Base-by-base conservation (phyloP, 768 basidiomycete genomes). In the Tubosaeta brunneosetosa region DNA sequence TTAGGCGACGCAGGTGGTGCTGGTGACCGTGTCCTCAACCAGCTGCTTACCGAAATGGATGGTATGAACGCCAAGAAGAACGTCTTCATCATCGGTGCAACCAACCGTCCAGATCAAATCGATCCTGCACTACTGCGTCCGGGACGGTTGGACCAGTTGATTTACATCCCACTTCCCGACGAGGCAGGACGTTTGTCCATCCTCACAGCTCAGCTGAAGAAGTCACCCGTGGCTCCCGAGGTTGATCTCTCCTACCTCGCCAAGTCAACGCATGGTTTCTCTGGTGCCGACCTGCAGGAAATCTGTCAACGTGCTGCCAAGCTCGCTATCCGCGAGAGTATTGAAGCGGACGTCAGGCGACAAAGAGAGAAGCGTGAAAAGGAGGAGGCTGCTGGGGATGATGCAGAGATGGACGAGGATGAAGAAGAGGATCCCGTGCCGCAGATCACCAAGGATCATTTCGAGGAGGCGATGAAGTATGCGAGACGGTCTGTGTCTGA, bases 211-310 rank as follows among this genome's bases (percentile, higher is more conserved):
- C 76, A 81, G 49, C 85, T 99, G 63, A 89, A 94, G 76, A 94
- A 94, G 70, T 92, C 89, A 16, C 97, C 97, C 14, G 74, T 99
- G 47, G 77, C 90, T 16, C 72, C 78, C 16, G 83, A 85, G 1
- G 94, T 99, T 60, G 83, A 97, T 68, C 83, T 98, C 44, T 29
- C 31, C 26, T 98, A 85, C 85, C 78, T 99, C 56, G 81, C 94
- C 49, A 95, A 88, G 82, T 81, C 77, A 70, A 97, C 95, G 13
- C 92, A 97, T 63, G 97, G 97, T 12, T 99, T 88, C 84, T 98
- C 95, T 65, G 97, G 97, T 85, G 97, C 97, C 51, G 97, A 99
- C 83, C 76, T 98, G 60, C 95, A 95, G n/a, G 97, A 98, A 71
- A 95, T 99, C 64, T 98, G 95, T 69, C 95, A 98, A 72, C 85